Conservation (phyloP, 345 rosid species). For the Jatropha curcas region DNA sequence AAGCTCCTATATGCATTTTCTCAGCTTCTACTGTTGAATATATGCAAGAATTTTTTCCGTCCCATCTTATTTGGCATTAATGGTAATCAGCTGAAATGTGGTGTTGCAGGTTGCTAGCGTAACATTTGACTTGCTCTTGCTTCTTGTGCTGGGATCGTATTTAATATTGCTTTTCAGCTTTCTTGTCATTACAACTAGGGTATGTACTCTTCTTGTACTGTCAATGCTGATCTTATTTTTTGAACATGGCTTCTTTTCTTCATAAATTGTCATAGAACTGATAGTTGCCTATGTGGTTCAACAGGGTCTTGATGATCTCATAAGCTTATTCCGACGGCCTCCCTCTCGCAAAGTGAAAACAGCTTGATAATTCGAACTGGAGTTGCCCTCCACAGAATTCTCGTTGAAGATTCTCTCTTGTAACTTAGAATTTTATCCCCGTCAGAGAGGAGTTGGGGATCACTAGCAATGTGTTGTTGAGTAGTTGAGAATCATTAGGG, state of each 20-base stretch:
- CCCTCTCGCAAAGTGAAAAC: conserved; percentile 84
- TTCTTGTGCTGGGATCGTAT: conserved; percentile 88
- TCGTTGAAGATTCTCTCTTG: conserved; percentile 2
- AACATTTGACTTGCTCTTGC: conserved; percentile 91
- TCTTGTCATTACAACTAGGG: conserved; percentile 94
- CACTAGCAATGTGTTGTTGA: not conserved
- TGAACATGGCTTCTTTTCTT: not conserved
- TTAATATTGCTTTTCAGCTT: conserved; percentile 88
- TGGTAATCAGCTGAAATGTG: conserved; percentile 12
- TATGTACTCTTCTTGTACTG: conserved; percentile 26
- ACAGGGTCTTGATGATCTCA: conserved; percentile 96
- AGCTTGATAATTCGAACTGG: conserved; percentile 37
- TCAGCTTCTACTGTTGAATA: not conserved
- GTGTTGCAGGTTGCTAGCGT: conserved; percentile 92
- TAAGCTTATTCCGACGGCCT: conserved; percentile 89
- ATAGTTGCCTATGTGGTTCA: conserved; percentile 15
- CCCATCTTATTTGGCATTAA: not conserved
- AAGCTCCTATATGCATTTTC: not conserved
- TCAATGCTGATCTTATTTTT: not conserved
- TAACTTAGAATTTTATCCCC: conserved; percentile 19
- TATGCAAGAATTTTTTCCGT: not conserved
- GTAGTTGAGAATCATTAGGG: conserved; percentile 18
- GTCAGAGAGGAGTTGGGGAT: conserved; percentile 11
- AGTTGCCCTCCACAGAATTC: not conserved
- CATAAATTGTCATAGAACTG: not conserved